Evolutionary conservation across 768 basidiomycete genomes (phyloP).

Genomic region (Leccinum pellstonianum): DNA sequence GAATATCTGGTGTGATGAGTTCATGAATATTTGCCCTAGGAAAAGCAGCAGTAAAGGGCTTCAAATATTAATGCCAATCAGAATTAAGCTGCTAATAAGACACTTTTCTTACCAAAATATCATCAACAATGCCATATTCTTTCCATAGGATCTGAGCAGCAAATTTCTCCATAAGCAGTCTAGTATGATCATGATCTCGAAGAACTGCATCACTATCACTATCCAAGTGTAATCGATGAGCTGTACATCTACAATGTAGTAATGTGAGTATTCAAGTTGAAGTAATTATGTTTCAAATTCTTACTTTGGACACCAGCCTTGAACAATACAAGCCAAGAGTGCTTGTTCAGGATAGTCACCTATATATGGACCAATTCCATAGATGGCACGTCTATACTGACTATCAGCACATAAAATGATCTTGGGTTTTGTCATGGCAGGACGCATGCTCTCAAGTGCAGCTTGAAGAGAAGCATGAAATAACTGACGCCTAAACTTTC

Average conservation of each 20-base stretch:
- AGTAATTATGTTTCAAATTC: background rate
- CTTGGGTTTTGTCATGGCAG: background rate
- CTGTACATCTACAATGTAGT: background rate
- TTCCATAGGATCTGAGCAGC: background rate
- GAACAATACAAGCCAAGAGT: slow-evolving; percentile 14
- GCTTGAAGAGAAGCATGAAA: background rate
- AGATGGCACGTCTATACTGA: slow-evolving; percentile 11
- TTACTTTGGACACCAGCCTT: slow-evolving; percentile 1
- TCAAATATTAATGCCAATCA: background rate
- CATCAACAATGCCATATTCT: background rate
- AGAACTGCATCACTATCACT: background rate
- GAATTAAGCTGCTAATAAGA: background rate
- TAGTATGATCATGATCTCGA: background rate
- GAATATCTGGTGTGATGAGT: background rate
- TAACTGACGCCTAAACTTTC: no score
- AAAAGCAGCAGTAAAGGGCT: background rate
- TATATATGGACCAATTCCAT: slow-evolving; percentile 39
- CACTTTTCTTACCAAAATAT: background rate
- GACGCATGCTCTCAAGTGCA: background rate
- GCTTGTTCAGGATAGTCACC: slow-evolving; percentile 41
- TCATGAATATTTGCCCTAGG: background rate
- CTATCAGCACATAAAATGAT: slow-evolving; percentile 23
- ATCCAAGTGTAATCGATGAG: background rate
- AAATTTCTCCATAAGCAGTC: background rate
- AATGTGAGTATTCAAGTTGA: no score